Base-by-base conservation (phyloP, 768 basidiomycete genomes). In the Fibroporia radiculosa region DNA sequence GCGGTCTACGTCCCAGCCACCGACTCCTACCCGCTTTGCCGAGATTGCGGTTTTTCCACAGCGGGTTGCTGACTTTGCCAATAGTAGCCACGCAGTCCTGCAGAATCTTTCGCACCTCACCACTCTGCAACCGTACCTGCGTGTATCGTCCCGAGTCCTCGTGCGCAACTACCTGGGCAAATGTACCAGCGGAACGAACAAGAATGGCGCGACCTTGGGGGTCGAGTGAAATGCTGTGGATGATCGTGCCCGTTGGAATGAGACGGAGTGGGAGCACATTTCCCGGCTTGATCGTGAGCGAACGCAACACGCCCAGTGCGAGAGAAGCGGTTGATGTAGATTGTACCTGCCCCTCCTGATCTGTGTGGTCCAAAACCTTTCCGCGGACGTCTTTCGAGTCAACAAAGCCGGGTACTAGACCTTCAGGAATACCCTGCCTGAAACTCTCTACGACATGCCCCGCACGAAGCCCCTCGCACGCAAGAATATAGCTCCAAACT, bases 21-120 rank as follows among this genome's bases (percentile, higher is more conserved):
- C 93, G 73, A 32, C 72, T 70, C 52, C 95, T 68, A 24, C 96
- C 96, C 6, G 96, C 96, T 65, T 98, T 99, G 12, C 93, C 96
- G 26, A 97, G 65, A 34, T 69, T 80, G 12, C 82, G 71, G 49
- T 84, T 80, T 63, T 91, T 89, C 82, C 91, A 92, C 44, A 93
- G 69, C 29, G 82, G 74, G 61, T 99, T 99, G 67, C 88, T 90
- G 44, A 97, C 91, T 49, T 77, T 80, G 1, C 96, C 96, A 34
- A 99, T 78, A 1, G 88, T 95, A 1, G 93, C 96, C 41, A 74
- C 80, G 56, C 89, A 93, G 25, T 80, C 79, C 28, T 82, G 75
- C 48, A 87, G 66, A 42, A 99, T 72, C 62, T 83, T 83, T 36
- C 96, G 78, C 14, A 98, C 80, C 70, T 99, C 96, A 13, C 96